A percentile compares a stretch with the other conserved stretches of the same genome.
Conservation (phyloP, 2,329 filamentous ascomycete species). For the Alternaria ethzedia region DNA sequence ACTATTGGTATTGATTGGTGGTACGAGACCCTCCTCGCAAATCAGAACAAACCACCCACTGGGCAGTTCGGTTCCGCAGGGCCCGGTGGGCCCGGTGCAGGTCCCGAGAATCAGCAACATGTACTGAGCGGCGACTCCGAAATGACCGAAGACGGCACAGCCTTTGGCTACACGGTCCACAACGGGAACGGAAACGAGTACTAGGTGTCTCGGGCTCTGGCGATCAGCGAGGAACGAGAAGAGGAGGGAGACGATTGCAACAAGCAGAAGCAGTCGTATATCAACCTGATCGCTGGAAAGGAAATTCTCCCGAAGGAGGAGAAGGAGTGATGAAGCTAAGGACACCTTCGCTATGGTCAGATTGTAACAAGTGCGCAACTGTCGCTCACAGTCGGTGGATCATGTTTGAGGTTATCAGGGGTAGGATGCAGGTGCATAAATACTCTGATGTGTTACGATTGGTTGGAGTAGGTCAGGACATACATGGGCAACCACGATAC, state of each 20-base stretch:
- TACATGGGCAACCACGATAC: constrained; percentile 12
- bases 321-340: constrained; percentile 1
- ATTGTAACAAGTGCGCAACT: constrained; percentile 22
- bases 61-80: constrained; percentile 46
- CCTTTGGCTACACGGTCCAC: constrained; percentile 51
- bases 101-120: constrained; percentile 50
- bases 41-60: constrained; percentile 64
- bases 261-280: constrained; percentile 9
- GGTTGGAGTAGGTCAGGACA: constrained; percentile 7
- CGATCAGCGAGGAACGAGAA: constrained; percentile 7
- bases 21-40: constrained; percentile 79
- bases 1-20: constrained; percentile 59
- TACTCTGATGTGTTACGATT: constrained; percentile 6
- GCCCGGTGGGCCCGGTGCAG: constrained; percentile 43
- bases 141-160: constrained; percentile 50
- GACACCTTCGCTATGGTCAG: constrained; percentile 18
- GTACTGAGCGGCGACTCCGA: constrained; percentile 54
- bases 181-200: constrained; percentile 51
- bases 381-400: constrained; percentile 6
- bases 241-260: constrained; percentile 5
- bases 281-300: constrained; percentile 28
- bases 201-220: constrained; percentile 37
- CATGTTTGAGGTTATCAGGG: neutral
- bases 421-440: neutral
- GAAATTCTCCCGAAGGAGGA: neutral